Evolutionary conservation across 2,329 filamentous ascomycete species (phyloP), one percentile per base, ranked within the genome.

Genomic region (Xylaria sp.): DNA sequence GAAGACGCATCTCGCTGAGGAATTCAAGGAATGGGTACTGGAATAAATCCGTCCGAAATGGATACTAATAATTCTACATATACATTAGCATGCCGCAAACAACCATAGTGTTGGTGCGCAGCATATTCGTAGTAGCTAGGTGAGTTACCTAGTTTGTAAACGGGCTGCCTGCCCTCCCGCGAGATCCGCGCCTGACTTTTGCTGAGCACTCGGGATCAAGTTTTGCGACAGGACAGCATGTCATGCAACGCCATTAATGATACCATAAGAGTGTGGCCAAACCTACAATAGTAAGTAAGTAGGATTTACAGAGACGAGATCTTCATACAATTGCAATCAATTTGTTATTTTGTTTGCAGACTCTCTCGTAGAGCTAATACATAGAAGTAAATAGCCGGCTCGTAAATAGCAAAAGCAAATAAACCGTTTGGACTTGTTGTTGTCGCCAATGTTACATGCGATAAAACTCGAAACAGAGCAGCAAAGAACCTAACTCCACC

Each of bases 21-120:
- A 96, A 75, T 92, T 91, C 71, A 81, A 88, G 66, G 77, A 76
- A 60, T 96, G 92, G 92, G 91, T 82, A 74, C 80, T 69, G 67
- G 77, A 87, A 69, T 91, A 69, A 77, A 30, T 30, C 5, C 23
- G 23, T 30, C 4, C 44, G 44, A 11, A 18, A 4, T 46, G 3
- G 23, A 19, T 16, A 16, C 16, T 16, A 16, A 16, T 16, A 16
- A 16, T 16, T 16, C 16, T 16, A 16, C 16, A 16, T 16, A 16
- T 16, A 23, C 34, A 18, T 13, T 37, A 7, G 2, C n/a, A 19
- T 18, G 11, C 39, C 3, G 4, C 11, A 30, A 23, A 54, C 58
- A 37, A 54, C 23, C 23, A 30, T 4, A 30, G 23, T 30, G 4
- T 18, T 51, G 6, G 5, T 30, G 30, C 37, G 30, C 7, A n/a